A percentile compares a stretch with the other conserved stretches of the same genome.
phyloP scores from a whole-genome alignment of 331 rosid genomes.

The Stylosanthes scabra region DNA sequence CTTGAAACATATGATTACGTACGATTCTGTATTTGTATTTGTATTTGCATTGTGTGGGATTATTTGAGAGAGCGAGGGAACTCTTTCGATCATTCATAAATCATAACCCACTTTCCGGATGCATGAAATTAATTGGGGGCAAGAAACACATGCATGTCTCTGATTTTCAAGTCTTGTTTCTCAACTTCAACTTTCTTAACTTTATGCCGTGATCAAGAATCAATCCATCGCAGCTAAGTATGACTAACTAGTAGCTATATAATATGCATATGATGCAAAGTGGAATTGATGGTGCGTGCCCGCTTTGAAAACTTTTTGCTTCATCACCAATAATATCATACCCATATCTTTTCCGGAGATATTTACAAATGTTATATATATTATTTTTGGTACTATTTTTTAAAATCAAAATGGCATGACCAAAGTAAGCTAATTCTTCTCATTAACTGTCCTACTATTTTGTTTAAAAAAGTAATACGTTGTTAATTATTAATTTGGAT shows the following conservation, averaged over 20 bases:
- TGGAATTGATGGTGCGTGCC: neutral
- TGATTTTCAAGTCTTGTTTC: constrained; percentile 30
- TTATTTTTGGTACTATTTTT: too few species aligned
- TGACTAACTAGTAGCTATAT: constrained; percentile 33
- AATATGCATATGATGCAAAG: neutral
- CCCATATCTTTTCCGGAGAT: neutral
- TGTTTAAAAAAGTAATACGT: neutral
- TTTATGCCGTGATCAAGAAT: neutral
- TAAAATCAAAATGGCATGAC: too few species aligned
- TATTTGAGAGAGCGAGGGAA: too few species aligned
- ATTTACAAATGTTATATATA: too few species aligned
- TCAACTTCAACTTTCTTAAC: constrained; percentile 14
- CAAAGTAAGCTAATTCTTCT: neutral
- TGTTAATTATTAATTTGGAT: too few species aligned
- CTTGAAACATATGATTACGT: neutral
- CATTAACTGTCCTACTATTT: neutral
- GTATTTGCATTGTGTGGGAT: too few species aligned
- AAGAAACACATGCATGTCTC: constrained; percentile 35
- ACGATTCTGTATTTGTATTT: neutral
- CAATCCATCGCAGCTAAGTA: constrained; percentile 41
- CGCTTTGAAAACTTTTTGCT: neutral
- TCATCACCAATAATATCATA: constrained; percentile 2
- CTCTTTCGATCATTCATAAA: constrained; percentile 5
- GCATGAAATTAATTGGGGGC: neutral
- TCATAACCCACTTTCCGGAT: neutral